Evolutionary conservation across 192 early-diverging fungal species (phyloP), one percentile per base, ranked within the genome.

Genomic region (Coemansia guatemalensis): DNA sequence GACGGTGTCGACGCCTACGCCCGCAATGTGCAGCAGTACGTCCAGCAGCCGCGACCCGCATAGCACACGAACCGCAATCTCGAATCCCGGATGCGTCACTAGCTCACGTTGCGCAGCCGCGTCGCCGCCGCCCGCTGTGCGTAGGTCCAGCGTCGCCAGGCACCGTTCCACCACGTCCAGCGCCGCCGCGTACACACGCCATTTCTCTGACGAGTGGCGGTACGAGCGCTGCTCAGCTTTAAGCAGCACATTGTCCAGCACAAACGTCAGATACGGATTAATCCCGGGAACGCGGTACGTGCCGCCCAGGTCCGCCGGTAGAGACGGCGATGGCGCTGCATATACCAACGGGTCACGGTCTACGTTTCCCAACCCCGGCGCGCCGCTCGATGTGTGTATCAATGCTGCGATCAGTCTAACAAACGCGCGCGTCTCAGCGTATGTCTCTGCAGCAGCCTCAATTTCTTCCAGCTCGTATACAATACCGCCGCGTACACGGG

Each of bases 371-470:
- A 70, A 56, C 25, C 71, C 60, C 0, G 80, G 68, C 1, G 73
- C 69, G 21, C 79, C 74, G 54, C 72, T 66, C 7, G 85, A 85
- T 9, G 82, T 60, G 48, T 93, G 89, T 27, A 91, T 84, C 14
- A 97, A 78, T 29, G 82, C 70, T 2, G 81, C 80, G 12, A 99
- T 65, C 3, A 99, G 84, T 7, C 80, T 69, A 8, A 96, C 65
- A 73, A 95, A 93, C 1, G 95, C 88, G 6, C 93, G 67, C 7
- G 93, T 95, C 76, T 96, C 91, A 1, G 93, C 88, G 64, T 94
- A 99, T 2, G 86, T 88, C 60, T 93, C 85, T 35, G 84, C 88
- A 6, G 82, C 81, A 0, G 86, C 59, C 69, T 95, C 93, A 14
- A 89, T 86, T 65, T 95, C 92, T 27, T 93, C 86, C 58, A 97